Base-by-base conservation (phyloP, 192 early-diverging fungal species). In the Coemansia sp. region DNA sequence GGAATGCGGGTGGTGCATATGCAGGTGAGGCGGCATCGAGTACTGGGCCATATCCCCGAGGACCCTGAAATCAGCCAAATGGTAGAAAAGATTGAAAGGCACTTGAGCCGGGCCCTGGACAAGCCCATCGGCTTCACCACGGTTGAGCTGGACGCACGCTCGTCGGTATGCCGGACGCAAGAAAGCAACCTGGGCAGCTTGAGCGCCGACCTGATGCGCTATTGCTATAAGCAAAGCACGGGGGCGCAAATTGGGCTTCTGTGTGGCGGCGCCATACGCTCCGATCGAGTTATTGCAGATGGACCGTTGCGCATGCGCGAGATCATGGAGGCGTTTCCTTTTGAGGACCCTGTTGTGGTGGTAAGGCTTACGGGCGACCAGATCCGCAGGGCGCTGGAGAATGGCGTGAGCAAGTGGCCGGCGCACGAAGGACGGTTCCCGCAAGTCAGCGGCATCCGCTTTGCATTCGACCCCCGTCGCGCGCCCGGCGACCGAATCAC, bases 381-480 rank as follows among this genome's bases (percentile, higher is more conserved):
- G 55, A 56, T 87, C 44, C 79, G 80, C 46, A 75, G 80, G 8
- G 87, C 83, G 0, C 53, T 88, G 28, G 85, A 88, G 51, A 87
- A 82, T 56, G 70, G 80, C 38, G 69, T 88, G 18, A 83, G 83
- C 44, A 82, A 80, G 71, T 83, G 80, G 62, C 87, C 87, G 6
- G 82, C 78, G 14, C 84, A 86, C 50, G 87, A 88, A 28, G 87
- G 87, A 7, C 55, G 87, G 23, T 88, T 88, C 45, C 87, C 85
- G 5, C 81, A 87, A 34, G 62, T 87, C 20, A 83, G 83, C 48
- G 87, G 87, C 0, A 40, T 88, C 11, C 69, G 81, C 23, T 65
- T 86, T 14, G 76, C 70, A 59, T 88, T 83, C 70, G 80, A 86
- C 28, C 79, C 84, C 0, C 34, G 31, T 0, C 48, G 62, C 5